Percentiles rank a stretch among this genome's conserved stretches.
phyloP scores from a whole-genome alignment of 202 grass and related monocot species.

The Panicum hallii region DNA sequence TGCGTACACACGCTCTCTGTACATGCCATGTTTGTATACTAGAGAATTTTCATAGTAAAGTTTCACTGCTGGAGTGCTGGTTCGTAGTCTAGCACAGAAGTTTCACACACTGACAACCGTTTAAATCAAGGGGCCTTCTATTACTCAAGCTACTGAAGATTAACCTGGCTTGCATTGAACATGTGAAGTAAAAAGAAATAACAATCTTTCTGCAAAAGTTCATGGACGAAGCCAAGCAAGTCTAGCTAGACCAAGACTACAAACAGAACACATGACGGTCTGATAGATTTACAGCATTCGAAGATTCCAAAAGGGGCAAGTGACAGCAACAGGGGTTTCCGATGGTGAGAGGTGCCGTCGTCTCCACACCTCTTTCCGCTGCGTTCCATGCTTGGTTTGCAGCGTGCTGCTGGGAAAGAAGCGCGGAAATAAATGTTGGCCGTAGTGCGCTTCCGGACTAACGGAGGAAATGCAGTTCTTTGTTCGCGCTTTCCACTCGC shows the following conservation, averaged over 20 bases:
- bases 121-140: too few relatives aligned
- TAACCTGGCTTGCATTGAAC: not conserved
- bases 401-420: not conserved
- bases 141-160: not conserved
- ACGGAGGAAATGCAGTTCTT: not conserved
- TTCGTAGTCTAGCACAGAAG: not conserved
- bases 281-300: too few relatives aligned
- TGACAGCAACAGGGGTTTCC: not conserved
- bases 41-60: not conserved
- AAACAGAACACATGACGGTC: too few relatives aligned
- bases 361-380: not conserved
- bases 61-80: not conserved
- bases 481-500: too few relatives aligned
- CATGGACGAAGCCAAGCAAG: not conserved
- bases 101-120: not conserved
- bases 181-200: not conserved
- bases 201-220: not conserved
- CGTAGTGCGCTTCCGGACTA: not conserved
- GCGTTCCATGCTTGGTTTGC: constrained; percentile 19
- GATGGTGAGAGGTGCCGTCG: not conserved
- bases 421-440: not conserved
- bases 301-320: not conserved
- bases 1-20: not conserved
- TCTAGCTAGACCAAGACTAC: not conserved
- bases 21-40: not conserved